phyloP scores from a whole-genome alignment of 257 asterid species.

The Schizonepeta tenuifolia region DNA sequence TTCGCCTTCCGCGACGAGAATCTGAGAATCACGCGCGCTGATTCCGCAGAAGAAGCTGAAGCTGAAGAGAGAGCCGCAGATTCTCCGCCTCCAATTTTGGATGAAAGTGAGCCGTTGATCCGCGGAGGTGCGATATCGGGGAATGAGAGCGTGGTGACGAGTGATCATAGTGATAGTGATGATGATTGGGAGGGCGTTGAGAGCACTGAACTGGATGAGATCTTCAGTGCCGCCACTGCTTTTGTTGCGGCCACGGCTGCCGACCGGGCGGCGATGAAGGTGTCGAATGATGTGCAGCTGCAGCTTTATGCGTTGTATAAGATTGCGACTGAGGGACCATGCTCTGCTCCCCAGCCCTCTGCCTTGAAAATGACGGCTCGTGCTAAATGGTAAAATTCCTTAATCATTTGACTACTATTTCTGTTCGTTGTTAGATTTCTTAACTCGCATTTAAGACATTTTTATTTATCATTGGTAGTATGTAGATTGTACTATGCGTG shows the following conservation, averaged over 20 bases:
- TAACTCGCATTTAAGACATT: neutral
- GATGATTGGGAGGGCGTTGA: constrained; percentile 99
- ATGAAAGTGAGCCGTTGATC: constrained; percentile 60
- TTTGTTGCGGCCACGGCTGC: constrained; percentile 95
- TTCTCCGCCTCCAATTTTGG: constrained; percentile 37
- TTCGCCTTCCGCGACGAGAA: constrained; percentile 91
- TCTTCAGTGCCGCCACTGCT: constrained; percentile 93
- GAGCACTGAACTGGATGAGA: constrained; percentile 94
- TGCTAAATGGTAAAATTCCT: constrained; percentile 76
- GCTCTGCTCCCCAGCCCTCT: constrained; percentile 83
- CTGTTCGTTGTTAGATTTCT: constrained; percentile 2
- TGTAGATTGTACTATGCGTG: neutral
- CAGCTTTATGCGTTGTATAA: constrained; percentile 87
- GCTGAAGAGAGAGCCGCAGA: constrained; percentile 35
- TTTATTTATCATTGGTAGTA: neutral
- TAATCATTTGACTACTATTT: neutral
- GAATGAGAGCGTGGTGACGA: constrained; percentile 31
- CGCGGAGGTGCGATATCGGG: constrained; percentile 32
- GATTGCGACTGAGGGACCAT: constrained; percentile 98
- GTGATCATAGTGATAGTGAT: constrained; percentile 58
- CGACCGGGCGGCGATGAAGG: constrained; percentile 66
- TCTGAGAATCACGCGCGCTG: constrained; percentile 76
- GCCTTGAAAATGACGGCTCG: constrained; percentile 95
- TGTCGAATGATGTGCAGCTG: constrained; percentile 83
- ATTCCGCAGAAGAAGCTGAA: constrained; percentile 43